These are phyloP conservation scores for Fagus sylvatica DNA, from an alignment of 306 rosid genomes.

Conservation along the genomic window DNA sequence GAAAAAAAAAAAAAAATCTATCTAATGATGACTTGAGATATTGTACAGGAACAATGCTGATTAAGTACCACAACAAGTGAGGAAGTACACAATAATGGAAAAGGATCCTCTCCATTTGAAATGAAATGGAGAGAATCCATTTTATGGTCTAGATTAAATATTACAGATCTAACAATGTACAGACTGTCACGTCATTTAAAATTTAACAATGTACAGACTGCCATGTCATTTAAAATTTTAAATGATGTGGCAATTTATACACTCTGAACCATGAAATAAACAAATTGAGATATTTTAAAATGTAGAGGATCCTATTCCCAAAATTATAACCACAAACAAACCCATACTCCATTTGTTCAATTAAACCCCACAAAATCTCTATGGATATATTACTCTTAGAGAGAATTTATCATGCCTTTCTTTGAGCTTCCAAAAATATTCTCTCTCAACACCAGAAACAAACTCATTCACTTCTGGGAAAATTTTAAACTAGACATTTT, in stretches of 20 bases:
- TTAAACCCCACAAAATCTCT: background rate
- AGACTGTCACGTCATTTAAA: no score
- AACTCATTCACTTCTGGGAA: background rate
- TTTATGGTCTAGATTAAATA: no score
- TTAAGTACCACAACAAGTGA: background rate
- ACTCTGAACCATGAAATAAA: no score
- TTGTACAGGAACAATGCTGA: background rate
- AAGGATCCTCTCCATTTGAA: no score
- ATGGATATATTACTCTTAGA: background rate
- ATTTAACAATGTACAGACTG: no score
- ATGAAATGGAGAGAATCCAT: no score
- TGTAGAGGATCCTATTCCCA: background rate
- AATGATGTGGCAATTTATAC: no score
- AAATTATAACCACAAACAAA: background rate
- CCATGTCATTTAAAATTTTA: no score
- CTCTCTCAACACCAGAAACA: background rate
- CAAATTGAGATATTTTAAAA: no score
- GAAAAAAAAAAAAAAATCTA: background rate
- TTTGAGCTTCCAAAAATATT: background rate
- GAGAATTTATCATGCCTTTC: background rate
- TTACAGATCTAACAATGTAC: no score
- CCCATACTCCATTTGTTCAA: background rate
- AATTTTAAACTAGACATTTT: background rate
- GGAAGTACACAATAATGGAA: background rate
- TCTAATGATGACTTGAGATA: background rate